phyloP scores from a whole-genome alignment of 495 filamentous ascomycete genomes.

The Bathelium albidoporum region DNA sequence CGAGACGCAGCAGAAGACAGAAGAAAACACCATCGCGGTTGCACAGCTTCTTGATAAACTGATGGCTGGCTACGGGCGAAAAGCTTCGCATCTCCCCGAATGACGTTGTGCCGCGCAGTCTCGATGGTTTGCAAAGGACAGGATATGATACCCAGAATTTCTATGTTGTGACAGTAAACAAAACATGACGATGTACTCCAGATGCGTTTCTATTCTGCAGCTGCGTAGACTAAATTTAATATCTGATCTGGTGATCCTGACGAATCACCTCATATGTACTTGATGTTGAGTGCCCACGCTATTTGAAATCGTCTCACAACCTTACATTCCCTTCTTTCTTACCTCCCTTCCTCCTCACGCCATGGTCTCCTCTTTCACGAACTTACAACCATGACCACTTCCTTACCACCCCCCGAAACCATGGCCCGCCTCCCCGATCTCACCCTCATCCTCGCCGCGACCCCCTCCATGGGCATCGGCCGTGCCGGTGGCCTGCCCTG shows the following conservation, averaged over 20 bases:
- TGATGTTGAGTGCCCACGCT: no score
- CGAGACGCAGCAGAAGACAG: conserved; percentile 37
- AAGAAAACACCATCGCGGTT: conserved; percentile 44
- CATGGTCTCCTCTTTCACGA: not conserved
- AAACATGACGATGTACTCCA: no score
- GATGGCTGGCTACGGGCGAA: not conserved
- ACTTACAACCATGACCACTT: not conserved
- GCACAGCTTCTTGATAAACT: conserved; percentile 30
- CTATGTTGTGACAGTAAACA: no score
- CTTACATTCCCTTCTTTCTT: not conserved
- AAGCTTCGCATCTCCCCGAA: not conserved
- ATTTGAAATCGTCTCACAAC: no score
- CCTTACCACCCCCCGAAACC: conserved; percentile 8
- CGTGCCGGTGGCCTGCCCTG: conserved; percentile 71
- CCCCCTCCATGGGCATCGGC: conserved; percentile 76
- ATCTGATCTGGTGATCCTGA: no score
- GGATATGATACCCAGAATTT: not conserved
- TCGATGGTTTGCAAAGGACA: not conserved
- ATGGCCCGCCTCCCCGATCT: conserved; percentile 34
- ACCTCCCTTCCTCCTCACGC: not conserved
- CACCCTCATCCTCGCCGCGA: conserved; percentile 69
- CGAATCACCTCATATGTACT: no score
- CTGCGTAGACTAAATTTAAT: no score
- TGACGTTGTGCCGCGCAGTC: not conserved
- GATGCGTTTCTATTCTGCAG: no score